Percentiles rank a stretch among this genome's conserved stretches.
These are phyloP conservation scores for Cercospora brassicicola DNA, from an alignment of 2,329 filamentous ascomycete genomes.

Conservation along the genomic window DNA sequence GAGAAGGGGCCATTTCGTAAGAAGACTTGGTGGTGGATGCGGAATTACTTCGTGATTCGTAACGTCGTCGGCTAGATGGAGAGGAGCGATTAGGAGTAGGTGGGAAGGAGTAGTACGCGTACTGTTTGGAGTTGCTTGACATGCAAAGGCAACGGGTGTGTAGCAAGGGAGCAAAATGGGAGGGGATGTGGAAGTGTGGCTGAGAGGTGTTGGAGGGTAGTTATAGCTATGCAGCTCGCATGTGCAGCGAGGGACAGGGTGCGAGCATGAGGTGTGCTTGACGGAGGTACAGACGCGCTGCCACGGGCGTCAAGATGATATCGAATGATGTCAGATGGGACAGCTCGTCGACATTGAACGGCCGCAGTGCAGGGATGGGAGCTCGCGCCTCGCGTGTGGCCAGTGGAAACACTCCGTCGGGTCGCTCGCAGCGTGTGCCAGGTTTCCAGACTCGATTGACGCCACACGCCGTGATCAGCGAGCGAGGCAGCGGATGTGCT, in stretches of 20 bases:
- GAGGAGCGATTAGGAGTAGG: slow-evolving; percentile 51
- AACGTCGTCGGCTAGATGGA: slow-evolving; percentile 37
- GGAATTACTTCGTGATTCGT: slow-evolving; percentile 32
- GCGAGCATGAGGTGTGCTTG: slow-evolving; percentile 7
- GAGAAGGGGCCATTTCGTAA: slow-evolving; percentile 51
- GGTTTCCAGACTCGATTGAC: slow-evolving; percentile 16
- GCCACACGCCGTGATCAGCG: slow-evolving; percentile 19
- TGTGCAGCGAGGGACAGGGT: slow-evolving; percentile 10
- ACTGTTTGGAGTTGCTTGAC: slow-evolving; percentile 51
- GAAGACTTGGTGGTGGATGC: slow-evolving; percentile 36
- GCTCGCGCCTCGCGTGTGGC: slow-evolving; percentile 19
- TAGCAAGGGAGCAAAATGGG: slow-evolving; percentile 23
- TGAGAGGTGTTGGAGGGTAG: slow-evolving; percentile 17
- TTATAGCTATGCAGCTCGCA: slow-evolving; percentile 24
- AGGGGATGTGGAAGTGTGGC: slow-evolving; percentile 23
- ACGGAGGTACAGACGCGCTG: slow-evolving; percentile 8
- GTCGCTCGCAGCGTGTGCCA: slow-evolving; percentile 7
- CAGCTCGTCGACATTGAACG: slow-evolving; percentile 17
- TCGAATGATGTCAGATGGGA: slow-evolving; percentile 19
- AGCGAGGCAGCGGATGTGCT: slow-evolving; percentile 1
- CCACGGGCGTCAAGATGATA: slow-evolving; percentile 16
- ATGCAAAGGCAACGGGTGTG: slow-evolving; percentile 42
- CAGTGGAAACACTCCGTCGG: slow-evolving; percentile 3
- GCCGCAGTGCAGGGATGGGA: slow-evolving; percentile 9
- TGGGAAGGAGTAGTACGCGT: slow-evolving; percentile 55